These are phyloP conservation scores for Fraxinus ornus DNA, from an alignment of 305 asterid species.

Conservation along the genomic window DNA sequence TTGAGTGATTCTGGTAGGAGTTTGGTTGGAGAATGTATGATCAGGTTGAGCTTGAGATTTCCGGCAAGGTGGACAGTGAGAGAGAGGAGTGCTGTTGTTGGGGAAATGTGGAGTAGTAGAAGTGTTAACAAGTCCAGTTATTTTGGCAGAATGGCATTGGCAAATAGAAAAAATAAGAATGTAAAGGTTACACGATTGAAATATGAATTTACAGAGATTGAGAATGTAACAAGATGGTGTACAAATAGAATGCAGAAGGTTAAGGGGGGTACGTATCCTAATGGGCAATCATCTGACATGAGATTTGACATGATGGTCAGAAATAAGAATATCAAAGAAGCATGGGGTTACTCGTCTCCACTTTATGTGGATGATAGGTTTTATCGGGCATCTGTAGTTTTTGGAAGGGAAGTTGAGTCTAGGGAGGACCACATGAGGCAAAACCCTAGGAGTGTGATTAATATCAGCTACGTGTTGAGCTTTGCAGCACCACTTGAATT, in stretches of 20 bases:
- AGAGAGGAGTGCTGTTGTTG: constrained; percentile 66
- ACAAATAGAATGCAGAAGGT: constrained; percentile 46
- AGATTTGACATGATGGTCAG: constrained; percentile 58
- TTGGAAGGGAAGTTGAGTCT: constrained; percentile 28
- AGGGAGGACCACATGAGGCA: constrained; percentile 30
- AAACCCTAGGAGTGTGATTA: constrained; percentile 39
- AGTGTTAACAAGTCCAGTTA: constrained; percentile 54
- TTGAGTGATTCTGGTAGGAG: constrained; percentile 52
- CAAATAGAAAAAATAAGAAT: constrained; percentile 36
- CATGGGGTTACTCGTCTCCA: constrained; percentile 65
- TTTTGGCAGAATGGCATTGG: constrained; percentile 54
- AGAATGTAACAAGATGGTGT: constrained; percentile 52
- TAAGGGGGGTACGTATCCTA: constrained; percentile 55
- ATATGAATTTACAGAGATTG: constrained; percentile 65
- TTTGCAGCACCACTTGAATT: constrained; percentile 42
- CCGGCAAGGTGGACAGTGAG: constrained; percentile 71
- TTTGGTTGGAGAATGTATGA: constrained; percentile 63
- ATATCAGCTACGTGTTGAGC: constrained; percentile 63
- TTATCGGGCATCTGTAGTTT: constrained; percentile 25
- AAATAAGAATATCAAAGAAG: constrained; percentile 46
- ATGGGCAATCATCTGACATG: constrained; percentile 62
- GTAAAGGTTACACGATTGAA: constrained; percentile 32
- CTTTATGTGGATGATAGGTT: constrained; percentile 51
- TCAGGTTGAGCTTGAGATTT: constrained; percentile 67
- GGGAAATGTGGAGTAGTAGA: constrained; percentile 78